phyloP scores from a whole-genome alignment of 768 basidiomycete species.

The Xerocomus spinulosus region DNA sequence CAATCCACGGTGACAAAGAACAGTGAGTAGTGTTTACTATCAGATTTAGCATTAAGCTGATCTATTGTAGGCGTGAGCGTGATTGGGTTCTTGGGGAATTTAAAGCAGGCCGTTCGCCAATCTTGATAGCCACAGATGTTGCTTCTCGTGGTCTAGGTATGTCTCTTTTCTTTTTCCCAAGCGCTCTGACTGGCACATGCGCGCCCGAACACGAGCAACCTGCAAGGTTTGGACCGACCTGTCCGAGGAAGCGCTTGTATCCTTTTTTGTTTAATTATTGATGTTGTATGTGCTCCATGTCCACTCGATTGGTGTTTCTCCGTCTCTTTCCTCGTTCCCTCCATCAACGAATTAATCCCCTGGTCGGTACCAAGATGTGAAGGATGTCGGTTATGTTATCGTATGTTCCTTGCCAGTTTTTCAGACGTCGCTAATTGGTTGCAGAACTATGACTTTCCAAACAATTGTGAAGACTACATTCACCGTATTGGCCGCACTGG shows the following conservation, averaged over 20 bases:
- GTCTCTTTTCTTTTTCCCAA: constrained; percentile 45
- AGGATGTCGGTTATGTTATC: constrained; percentile 98
- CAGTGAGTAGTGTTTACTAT: constrained; percentile 53
- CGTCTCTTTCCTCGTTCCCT: constrained; percentile 15
- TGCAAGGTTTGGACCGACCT: constrained; percentile 30
- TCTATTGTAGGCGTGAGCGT: constrained; percentile 73
- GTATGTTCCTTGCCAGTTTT: constrained; percentile 44
- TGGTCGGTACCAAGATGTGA: constrained; percentile 70
- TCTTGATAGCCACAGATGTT: constrained; percentile 98
- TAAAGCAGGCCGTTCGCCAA: constrained; percentile 95
- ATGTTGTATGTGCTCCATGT: constrained; percentile 34
- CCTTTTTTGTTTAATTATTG: constrained; percentile 27
- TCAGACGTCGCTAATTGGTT: constrained; percentile 5
- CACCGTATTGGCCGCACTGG: constrained; percentile 99
- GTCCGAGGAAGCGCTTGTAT: constrained; percentile 32
- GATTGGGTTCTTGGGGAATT: constrained; percentile 99
- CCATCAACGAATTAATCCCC: constrained; percentile 29
- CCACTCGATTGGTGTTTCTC: constrained; percentile 10
- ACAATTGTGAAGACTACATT: constrained; percentile 97
- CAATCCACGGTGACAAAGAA: constrained; percentile 99
- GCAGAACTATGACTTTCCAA: constrained; percentile 96
- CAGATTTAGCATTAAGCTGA: neutral
- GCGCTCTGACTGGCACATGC: constrained; percentile 31
- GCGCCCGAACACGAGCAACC: constrained; percentile 30
- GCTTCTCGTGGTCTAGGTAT: constrained; percentile 99